These are phyloP conservation scores for Aspergillus clavatus DNA, from an alignment of 2,329 filamentous ascomycete genomes.

Conservation along the genomic window DNA sequence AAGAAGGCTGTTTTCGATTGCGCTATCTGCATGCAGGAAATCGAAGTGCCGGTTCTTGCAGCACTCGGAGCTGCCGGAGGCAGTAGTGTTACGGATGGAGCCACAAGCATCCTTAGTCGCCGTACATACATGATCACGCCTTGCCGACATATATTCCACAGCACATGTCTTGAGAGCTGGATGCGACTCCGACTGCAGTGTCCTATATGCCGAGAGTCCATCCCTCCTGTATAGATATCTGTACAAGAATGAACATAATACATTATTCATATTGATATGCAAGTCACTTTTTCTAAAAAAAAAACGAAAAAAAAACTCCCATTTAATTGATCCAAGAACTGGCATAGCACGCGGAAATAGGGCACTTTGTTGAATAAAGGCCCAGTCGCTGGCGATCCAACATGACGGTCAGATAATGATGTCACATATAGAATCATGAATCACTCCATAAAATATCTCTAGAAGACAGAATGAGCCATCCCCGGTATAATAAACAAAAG, in stretches of 20 bases:
- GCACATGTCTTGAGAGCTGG: constrained; percentile 86
- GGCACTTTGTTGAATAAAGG: constrained; percentile 20
- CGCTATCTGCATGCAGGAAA: constrained; percentile 86
- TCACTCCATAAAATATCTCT: constrained; percentile 3
- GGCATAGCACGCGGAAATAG: constrained; percentile 2
- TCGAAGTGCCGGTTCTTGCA: constrained; percentile 77
- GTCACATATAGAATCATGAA: constrained; percentile 8
- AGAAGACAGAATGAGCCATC: constrained; percentile 7
- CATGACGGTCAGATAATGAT: constrained; percentile 14
- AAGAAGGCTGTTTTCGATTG: constrained; percentile 72
- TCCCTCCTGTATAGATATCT: constrained; percentile 74
- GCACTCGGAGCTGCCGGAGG: constrained; percentile 48
- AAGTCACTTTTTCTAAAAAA: too few relatives aligned
- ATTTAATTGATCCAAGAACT: too few relatives aligned
- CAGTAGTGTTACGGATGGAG: constrained; percentile 40
- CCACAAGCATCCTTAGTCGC: constrained; percentile 66
- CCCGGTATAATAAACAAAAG: not conserved
- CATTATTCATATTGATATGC: not conserved
- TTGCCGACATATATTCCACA: constrained; percentile 94
- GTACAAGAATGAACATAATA: constrained; percentile 1
- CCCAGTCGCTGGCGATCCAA: constrained; percentile 14
- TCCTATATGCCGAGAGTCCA: constrained; percentile 85
- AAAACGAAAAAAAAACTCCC: too few relatives aligned
- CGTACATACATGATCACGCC: constrained; percentile 95
- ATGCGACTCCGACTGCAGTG: constrained; percentile 91